Conservation (phyloP, 2,329 filamentous ascomycete genomes). For the Aspergillus viridinutans region DNA sequence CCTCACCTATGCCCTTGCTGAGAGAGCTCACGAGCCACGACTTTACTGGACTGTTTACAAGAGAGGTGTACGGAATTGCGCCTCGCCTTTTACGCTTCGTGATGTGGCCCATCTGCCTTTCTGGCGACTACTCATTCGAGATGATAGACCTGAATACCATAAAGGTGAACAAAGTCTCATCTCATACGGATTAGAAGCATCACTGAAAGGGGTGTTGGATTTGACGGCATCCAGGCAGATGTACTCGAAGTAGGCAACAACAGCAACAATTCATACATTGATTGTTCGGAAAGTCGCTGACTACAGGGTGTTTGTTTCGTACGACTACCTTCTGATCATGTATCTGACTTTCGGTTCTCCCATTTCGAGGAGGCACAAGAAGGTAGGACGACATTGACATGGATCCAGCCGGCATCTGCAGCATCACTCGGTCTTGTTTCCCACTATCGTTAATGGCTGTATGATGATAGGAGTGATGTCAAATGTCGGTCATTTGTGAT, state of each 20-base stretch:
- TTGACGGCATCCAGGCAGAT: not conserved
- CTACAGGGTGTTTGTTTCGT: not conserved
- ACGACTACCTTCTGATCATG: not conserved
- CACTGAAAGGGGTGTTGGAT: not conserved
- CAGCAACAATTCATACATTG: not conserved
- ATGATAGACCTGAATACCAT: not conserved
- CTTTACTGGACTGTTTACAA: constrained; percentile 4
- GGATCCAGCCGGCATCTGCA: not conserved
- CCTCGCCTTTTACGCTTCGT: not conserved
- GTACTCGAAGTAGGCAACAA: not conserved
- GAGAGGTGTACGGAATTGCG: not conserved
- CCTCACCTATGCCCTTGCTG: not conserved
- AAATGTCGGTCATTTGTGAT: not conserved
- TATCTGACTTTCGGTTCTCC: not conserved
- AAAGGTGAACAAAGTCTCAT: not conserved
- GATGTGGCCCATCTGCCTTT: not conserved
- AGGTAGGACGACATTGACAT: not conserved
- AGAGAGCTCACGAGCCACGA: not conserved
- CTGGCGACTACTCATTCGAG: not conserved
- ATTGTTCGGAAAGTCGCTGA: not conserved
- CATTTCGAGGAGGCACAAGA: not conserved
- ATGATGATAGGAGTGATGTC: not conserved
- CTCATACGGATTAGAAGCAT: not conserved
- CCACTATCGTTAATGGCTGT: not conserved
- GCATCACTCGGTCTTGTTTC: not conserved